Evolutionary conservation across 805 yeast genomes (phyloP).

Genomic region (Saturnispora hagleri): DNA sequence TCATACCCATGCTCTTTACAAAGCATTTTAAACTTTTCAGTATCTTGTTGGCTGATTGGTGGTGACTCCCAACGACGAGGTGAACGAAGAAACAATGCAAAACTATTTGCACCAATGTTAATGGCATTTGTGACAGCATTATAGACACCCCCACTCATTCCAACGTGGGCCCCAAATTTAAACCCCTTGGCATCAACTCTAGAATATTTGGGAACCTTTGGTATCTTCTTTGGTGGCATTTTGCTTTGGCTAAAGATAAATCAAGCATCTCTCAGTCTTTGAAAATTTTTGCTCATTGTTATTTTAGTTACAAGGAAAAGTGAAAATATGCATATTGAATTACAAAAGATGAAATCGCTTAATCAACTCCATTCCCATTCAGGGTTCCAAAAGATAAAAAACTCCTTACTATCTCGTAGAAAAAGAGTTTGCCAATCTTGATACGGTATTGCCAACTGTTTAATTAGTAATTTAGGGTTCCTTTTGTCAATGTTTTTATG

Average conservation of each 20-base stretch:
- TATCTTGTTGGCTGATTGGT: slow-evolving; percentile 57
- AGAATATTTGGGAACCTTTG: slow-evolving; percentile 23
- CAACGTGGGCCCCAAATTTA: slow-evolving; percentile 87
- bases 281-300: background rate
- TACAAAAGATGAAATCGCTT: background rate
- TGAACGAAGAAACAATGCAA: slow-evolving; percentile 84
- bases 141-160: slow-evolving; percentile 61
- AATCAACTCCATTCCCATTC: background rate
- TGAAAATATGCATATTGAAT: no score
- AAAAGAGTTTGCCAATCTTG: background rate
- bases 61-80: slow-evolving; percentile 92
- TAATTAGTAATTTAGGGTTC: background rate
- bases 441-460: background rate
- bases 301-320: background rate
- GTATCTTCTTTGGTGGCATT: slow-evolving; percentile 21
- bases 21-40: slow-evolving; percentile 49
- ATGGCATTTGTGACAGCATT: slow-evolving; percentile 33
- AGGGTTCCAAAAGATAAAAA: background rate
- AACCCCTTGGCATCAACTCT: slow-evolving; percentile 32
- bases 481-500: background rate
- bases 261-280: background rate
- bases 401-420: background rate
- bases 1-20: slow-evolving; percentile 61
- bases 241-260: background rate
- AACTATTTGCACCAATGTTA: slow-evolving; percentile 60